These are phyloP conservation scores for Penicillium sp. DNA, from an alignment of 2,329 filamentous ascomycete species.

Conservation along the genomic window DNA sequence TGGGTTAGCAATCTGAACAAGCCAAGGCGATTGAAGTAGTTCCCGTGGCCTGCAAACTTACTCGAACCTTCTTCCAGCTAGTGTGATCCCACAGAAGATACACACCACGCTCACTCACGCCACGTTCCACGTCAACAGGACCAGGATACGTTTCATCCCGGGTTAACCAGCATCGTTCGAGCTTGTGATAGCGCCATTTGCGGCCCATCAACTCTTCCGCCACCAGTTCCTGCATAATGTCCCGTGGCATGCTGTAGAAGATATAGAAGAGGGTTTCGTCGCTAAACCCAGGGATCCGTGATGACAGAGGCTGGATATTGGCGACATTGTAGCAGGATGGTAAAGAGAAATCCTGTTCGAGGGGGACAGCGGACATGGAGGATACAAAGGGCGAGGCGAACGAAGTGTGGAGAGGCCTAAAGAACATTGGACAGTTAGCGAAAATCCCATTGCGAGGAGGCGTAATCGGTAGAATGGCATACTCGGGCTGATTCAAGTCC, in stretches of 20 bases:
- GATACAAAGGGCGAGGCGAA: slow-evolving; percentile 67
- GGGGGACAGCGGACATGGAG: slow-evolving; percentile 57
- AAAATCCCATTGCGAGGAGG: background rate
- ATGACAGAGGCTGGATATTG: slow-evolving; percentile 65
- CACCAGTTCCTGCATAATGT: slow-evolving; percentile 68
- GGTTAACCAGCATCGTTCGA: slow-evolving; percentile 57
- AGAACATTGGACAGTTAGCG: slow-evolving; percentile 22
- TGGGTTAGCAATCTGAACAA: slow-evolving; percentile 19
- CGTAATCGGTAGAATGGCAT: slow-evolving; percentile 32
- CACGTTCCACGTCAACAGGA: slow-evolving; percentile 53
- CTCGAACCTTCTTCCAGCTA: slow-evolving; percentile 55
- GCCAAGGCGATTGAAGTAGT: too few species aligned
- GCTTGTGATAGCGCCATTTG: slow-evolving; percentile 58
- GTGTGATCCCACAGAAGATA: slow-evolving; percentile 56
- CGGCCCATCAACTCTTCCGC: slow-evolving; percentile 63
- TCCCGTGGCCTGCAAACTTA: slow-evolving; percentile 33
- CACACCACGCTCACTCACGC: slow-evolving; percentile 55
- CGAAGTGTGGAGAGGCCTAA: slow-evolving; percentile 63
- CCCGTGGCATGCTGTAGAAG: slow-evolving; percentile 69
- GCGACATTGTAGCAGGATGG: slow-evolving; percentile 67
- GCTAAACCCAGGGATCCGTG: slow-evolving; percentile 62
- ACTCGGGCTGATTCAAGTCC: slow-evolving; percentile 66
- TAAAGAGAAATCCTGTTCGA: slow-evolving; percentile 66
- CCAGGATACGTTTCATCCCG: slow-evolving; percentile 53
- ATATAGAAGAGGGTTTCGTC: slow-evolving; percentile 71